These are phyloP conservation scores for Colletotrichum musae DNA, from an alignment of 2,329 filamentous ascomycete genomes.

Conservation along the genomic window DNA sequence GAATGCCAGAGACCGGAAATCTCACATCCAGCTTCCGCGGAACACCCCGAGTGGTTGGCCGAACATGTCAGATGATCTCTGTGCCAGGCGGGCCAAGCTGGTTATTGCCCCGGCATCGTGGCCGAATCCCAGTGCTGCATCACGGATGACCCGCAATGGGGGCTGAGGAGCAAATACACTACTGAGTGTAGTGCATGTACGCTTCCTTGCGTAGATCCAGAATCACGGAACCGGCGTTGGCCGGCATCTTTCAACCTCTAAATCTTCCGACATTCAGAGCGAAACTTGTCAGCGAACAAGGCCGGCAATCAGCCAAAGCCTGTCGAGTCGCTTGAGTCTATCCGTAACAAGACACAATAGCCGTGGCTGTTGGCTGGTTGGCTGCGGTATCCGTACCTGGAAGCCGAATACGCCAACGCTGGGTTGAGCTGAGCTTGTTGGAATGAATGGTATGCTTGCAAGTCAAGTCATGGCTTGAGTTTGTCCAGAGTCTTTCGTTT, in stretches of 20 bases:
- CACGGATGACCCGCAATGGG: slow-evolving; percentile 2
- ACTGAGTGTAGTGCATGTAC: no score
- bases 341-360: not conserved
- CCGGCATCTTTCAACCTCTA: slow-evolving; percentile 1
- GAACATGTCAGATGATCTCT: slow-evolving; percentile 5
- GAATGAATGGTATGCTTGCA: not conserved
- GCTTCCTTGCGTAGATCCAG: not conserved
- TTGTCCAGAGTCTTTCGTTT: no score
- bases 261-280: not conserved
- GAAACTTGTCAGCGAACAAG: not conserved
- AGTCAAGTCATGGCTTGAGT: not conserved
- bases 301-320: not conserved
- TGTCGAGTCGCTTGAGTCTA: not conserved
- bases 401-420: not conserved
- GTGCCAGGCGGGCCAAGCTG: not conserved
- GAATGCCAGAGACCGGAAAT: slow-evolving; percentile 1
- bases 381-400: not conserved
- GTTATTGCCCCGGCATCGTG: slow-evolving; percentile 2
- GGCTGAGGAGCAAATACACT: not conserved
- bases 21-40: not conserved
- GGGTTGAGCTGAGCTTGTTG: not conserved
- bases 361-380: not conserved
- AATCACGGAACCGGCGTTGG: slow-evolving; percentile 2
- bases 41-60: slow-evolving; percentile 18
- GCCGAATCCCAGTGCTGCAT: not conserved